These are phyloP conservation scores for Pachysandra terminalis DNA, from an alignment of 164 flowering plant species.

Conservation along the genomic window DNA sequence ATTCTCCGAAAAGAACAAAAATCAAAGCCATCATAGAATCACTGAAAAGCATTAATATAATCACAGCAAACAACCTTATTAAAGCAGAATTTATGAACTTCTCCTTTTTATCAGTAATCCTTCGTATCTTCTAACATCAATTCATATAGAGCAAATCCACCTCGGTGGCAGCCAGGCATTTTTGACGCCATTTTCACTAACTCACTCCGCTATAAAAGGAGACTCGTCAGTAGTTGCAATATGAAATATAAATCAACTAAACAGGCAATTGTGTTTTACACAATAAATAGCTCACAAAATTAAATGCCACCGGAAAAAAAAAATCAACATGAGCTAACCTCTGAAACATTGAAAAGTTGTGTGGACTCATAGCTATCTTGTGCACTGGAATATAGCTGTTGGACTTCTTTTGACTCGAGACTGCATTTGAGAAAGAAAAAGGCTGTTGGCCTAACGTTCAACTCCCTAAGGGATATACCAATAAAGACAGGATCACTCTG, in stretches of 20 bases:
- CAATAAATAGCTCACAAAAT: not conserved
- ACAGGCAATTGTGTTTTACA: too few relatives aligned
- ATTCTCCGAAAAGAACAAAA: not conserved
- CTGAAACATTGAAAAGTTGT: conserved; percentile 55
- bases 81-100: not conserved
- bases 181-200: conserved; percentile 48
- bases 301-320: not conserved
- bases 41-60: not conserved
- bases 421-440: conserved; percentile 83
- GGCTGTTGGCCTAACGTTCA: conserved; percentile 88
- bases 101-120: conserved; percentile 18
- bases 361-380: conserved; percentile 94
- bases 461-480: conserved; percentile 72
- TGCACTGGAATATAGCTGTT: conserved; percentile 61
- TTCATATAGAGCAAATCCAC: conserved; percentile 81
- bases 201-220: conserved; percentile 45
- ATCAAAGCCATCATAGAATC: not conserved
- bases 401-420: conserved; percentile 66
- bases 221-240: conserved; percentile 7
- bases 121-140: conserved; percentile 49
- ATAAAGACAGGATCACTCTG: conserved; percentile 72
- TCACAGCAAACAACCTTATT: not conserved
- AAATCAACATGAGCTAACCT: conserved; percentile 31
- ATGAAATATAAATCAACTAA: not conserved
- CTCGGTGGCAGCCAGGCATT: conserved; percentile 99